These are phyloP conservation scores for Pythium aphanidermatum DNA, from an alignment of 352 stramenopile species.

Conservation along the genomic window DNA sequence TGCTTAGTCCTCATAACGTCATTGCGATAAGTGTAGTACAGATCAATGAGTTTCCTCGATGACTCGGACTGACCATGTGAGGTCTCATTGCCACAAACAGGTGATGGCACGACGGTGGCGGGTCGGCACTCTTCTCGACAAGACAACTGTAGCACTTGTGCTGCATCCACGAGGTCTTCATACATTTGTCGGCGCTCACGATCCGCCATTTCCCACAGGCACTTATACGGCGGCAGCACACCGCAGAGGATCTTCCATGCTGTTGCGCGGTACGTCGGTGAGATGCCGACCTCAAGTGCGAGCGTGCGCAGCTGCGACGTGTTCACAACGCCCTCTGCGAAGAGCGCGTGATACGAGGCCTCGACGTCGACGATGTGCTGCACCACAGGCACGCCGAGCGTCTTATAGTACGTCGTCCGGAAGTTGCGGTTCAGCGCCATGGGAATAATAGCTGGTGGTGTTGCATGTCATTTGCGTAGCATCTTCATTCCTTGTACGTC, in stretches of 20 bases:
- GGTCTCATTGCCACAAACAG: too few relatives aligned
- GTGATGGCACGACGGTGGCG: not conserved
- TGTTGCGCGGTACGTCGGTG: conserved; percentile 37
- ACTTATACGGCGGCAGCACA: conserved; percentile 47
- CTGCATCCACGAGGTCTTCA: conserved; percentile 48
- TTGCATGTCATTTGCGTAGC: too few relatives aligned
- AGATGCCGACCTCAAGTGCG: conserved; percentile 66
- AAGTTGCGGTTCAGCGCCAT: conserved; percentile 78
- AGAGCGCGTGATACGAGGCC: conserved; percentile 61
- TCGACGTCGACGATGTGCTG: conserved; percentile 80
- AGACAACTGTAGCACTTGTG: conserved; percentile 33
- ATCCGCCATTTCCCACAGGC: conserved; percentile 54
- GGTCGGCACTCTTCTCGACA: conserved; percentile 1
- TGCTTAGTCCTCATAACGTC: conserved; percentile 3
- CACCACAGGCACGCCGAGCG: conserved; percentile 75
- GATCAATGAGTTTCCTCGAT: conserved; percentile 2
- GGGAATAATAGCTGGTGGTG: too few relatives aligned
- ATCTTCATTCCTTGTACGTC: too few relatives aligned
- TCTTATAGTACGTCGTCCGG: conserved; percentile 86
- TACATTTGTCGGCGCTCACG: conserved; percentile 56
- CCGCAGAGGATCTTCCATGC: conserved; percentile 57
- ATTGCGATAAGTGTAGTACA: conserved; percentile 15
- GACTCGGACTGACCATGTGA: not conserved
- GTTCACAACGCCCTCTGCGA: conserved; percentile 52
- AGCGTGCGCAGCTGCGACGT: conserved; percentile 63